Base-by-base conservation (phyloP, 2,329 filamentous ascomycete species). In the Lecanicillium sp. region DNA sequence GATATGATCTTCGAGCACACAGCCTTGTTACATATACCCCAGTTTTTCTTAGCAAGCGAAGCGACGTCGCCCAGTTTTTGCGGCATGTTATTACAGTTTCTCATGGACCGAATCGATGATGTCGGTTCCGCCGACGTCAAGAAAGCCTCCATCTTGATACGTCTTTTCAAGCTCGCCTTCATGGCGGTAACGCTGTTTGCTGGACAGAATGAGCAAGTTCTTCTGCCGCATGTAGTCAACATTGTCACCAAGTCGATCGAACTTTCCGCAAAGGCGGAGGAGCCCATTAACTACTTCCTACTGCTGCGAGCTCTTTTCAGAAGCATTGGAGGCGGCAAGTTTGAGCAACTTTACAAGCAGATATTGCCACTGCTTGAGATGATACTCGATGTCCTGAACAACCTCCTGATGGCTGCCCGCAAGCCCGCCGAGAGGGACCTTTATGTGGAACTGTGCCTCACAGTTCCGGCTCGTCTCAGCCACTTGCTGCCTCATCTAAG, bases 121-220 rank as follows among this genome's bases (percentile, higher is more conserved):
- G 90, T 99, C 36, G 93, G 93, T 19, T 93, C 89, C 1, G 83
- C 86, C 7, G 90, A 98, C 65, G 84, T 93, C 45, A 90, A 88
- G 62, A 95, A 91, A 66, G 91, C 93, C 0, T 91, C 90, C 5
- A 95, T 98, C 40, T 71, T 99, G 27, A 71, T 99, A 43, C 81
- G 94, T 48, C 81, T 99, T 44, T 99, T 97, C 72, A 99, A 99
- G 68, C 70, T 99, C 43, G 95, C 91, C 1, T 98, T 98, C 66
- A 98, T 99, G 93, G 94, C 94, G 0, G 93, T 99, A 32, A 98
- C 93, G 0, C 74, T 99, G 1, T 99, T 98, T 65, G 90, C 90
- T 0, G 77, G 80, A 8, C 90, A 96, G 61, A 99, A 99, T 58
- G 93, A 99, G 67, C 87, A 93, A 62, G 90, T 99, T 2, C 74